Base-by-base conservation (phyloP, 805 yeast species). In the Wickerhamomyces subpelliculosus region DNA sequence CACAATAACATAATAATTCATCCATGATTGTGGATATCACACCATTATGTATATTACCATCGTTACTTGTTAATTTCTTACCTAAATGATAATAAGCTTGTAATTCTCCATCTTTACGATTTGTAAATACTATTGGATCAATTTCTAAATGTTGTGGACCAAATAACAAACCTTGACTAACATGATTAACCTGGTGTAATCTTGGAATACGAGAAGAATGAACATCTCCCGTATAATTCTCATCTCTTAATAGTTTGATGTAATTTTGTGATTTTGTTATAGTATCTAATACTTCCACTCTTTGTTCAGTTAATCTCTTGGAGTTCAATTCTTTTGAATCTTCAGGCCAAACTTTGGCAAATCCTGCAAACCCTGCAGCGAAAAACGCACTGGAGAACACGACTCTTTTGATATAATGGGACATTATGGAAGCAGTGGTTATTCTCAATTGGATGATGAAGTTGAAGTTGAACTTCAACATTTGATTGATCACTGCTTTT, bases 1-100 rank as follows among this genome's bases (percentile, higher is more conserved):
- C 97, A 52, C 95, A 84, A 32, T 78, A 69, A 51, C 96, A 86
- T 22, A 90, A 62, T 0, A 83, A 81, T 55, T 89, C 97, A 60
- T 90, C 97, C 37, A 90, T 46, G 12, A 90, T 57, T 2, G 95
- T 79, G 2, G 94, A 72, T 5, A 85, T 60, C 4, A 89, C 68
- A 4, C 97, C 96, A 49, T 84, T 82, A 55, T 87, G 95, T 16
- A 90, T 73, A 37, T 77, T 75, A 1, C 85, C 85, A 35, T 80
- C 83, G 35, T 73, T 75, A 36, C 89, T 85, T 7, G 78, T 67
- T 27, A 88, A 55, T 27, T 71, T 67, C 5, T 64, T 55, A 2
- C 96, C 96, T 27, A 89, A 55, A 50, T 84, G 88, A 48, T 78
- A 78, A 50, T 85, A 79, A 1, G 80, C 77, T 8, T 72, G 68